A percentile compares a stretch with the other conserved stretches of the same genome.
Conservation (phyloP, 2,329 filamentous ascomycete species). For the Aureobasidium sp. region DNA sequence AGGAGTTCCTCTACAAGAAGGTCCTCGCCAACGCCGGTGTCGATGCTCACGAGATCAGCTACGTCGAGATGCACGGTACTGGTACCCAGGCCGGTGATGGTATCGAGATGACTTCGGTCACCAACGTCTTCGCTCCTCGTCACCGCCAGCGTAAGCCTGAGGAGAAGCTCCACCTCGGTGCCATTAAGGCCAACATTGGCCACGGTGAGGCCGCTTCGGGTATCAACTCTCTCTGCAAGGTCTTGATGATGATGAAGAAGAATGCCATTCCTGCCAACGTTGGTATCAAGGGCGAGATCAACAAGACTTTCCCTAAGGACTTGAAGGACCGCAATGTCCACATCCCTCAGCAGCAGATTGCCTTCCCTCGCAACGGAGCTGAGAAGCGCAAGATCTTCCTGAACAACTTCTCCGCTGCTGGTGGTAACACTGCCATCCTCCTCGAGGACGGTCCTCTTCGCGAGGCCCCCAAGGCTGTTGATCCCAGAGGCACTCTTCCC, state of each 20-base stretch:
- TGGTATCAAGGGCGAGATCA: conserved; percentile 48
- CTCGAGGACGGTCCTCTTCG: conserved; percentile 43
- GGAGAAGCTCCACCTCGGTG: conserved; percentile 44
- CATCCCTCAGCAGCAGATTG: conserved; percentile 39
- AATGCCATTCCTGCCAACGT: conserved; percentile 47
- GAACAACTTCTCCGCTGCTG: conserved; percentile 47
- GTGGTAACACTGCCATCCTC: conserved; percentile 46
- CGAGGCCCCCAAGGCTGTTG: conserved; percentile 33
- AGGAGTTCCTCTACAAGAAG: conserved; percentile 61
- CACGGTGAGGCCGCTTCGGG: conserved; percentile 48
- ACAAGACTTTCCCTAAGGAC: conserved; percentile 48
- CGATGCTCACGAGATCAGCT: conserved; percentile 68
- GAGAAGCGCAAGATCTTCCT: conserved; percentile 43
- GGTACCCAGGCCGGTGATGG: conserved; percentile 80
- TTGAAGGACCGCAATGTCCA: conserved; percentile 45
- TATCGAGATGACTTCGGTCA: conserved; percentile 73
- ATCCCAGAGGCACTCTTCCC: conserved; percentile 40
- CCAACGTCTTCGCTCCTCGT: conserved; percentile 52
- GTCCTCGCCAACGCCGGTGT: conserved; percentile 66
- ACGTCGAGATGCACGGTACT: conserved; percentile 85
- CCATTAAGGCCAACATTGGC: conserved; percentile 49
- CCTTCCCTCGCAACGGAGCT: conserved; percentile 40
- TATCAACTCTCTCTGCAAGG: conserved; percentile 47
- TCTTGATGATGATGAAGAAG: conserved; percentile 47
- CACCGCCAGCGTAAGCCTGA: conserved; percentile 42